Evolutionary conservation across 2,329 filamentous ascomycete species (phyloP).

Genomic region (Rhexocercosporidium sp.): DNA sequence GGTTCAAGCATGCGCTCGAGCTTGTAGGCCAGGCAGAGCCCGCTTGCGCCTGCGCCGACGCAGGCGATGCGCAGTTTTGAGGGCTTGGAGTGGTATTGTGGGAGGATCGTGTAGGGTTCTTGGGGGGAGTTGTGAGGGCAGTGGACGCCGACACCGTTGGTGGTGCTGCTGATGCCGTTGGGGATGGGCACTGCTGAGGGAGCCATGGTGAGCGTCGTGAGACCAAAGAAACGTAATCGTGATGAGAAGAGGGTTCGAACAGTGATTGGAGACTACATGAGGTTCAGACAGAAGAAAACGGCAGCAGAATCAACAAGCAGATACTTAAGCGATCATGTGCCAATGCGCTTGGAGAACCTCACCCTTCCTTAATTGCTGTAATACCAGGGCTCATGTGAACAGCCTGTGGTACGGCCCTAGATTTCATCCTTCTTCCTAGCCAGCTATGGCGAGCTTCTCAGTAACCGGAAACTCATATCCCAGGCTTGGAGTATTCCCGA

Average conservation of each 20-base stretch:
- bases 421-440: neutral
- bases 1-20: conserved; percentile 28
- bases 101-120: conserved; percentile 23
- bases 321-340: neutral
- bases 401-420: neutral
- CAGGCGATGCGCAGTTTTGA: conserved; percentile 30
- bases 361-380: neutral
- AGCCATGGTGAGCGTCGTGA: neutral
- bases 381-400: no score
- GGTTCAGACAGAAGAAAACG: neutral
- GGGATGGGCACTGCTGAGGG: neutral
- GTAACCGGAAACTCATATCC: neutral
- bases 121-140: neutral
- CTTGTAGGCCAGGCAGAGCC: conserved; percentile 32
- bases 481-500: neutral
- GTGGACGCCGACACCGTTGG: neutral
- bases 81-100: conserved; percentile 32
- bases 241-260: neutral
- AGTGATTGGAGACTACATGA: neutral
- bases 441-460: neutral
- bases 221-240: neutral
- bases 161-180: neutral
- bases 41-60: conserved; percentile 31
- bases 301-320: neutral
- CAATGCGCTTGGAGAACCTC: neutral